A percentile compares a stretch with the other conserved stretches of the same genome.
These are phyloP conservation scores for Alnus rubra DNA, from an alignment of 306 rosid species.

Conservation along the genomic window DNA sequence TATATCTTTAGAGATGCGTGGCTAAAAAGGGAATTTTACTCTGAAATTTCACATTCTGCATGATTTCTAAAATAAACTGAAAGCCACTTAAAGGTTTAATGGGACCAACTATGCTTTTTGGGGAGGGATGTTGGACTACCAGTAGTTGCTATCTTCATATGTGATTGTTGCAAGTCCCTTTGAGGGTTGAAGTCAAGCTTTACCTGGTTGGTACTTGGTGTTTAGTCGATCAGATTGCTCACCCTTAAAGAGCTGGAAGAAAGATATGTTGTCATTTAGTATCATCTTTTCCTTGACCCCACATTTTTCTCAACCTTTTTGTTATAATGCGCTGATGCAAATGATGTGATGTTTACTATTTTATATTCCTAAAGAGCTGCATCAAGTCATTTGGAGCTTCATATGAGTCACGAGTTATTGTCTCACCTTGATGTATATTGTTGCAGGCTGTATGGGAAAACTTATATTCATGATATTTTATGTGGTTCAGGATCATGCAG, in stretches of 20 bases:
- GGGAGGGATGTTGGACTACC: background rate
- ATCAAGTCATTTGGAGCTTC: constrained; percentile 4
- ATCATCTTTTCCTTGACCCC: background rate
- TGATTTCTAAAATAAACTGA: background rate
- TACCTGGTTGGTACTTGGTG: background rate
- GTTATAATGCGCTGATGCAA: background rate
- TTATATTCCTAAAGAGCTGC: background rate
- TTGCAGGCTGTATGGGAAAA: constrained; percentile 13
- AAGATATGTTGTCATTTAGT: background rate
- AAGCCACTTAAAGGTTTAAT: background rate
- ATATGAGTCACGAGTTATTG: background rate
- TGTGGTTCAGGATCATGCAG: constrained; percentile 83
- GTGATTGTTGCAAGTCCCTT: background rate
- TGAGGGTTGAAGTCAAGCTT: background rate
- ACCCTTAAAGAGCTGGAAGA: background rate
- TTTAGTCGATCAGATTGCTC: background rate
- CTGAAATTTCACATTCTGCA: background rate
- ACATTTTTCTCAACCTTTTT: background rate
- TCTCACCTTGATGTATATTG: background rate
- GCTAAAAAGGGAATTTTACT: background rate
- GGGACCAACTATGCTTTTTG: background rate
- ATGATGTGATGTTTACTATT: background rate
- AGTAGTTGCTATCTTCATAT: background rate
- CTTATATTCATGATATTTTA: constrained; percentile 16
- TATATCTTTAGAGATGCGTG: background rate